phyloP scores from a whole-genome alignment of 1,284 basidiomycete genomes.

The Ceratobasidium papillatum region DNA sequence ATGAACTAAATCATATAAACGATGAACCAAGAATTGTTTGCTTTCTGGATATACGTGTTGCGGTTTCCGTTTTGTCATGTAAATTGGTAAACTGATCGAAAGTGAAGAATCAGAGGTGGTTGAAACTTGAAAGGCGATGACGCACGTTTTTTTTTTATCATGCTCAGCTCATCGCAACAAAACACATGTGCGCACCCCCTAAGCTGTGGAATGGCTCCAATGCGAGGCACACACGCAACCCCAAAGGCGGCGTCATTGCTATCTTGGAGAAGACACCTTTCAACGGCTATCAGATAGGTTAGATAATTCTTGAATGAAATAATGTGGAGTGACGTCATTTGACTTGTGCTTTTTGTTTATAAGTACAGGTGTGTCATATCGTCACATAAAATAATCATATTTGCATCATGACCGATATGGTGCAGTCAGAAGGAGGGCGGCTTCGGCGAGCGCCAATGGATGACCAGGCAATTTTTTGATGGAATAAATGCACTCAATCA shows the following conservation, averaged over 20 bases:
- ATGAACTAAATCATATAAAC: constrained; percentile 13
- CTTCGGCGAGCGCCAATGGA: too few species aligned
- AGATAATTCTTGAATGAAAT: not conserved
- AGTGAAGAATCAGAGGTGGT: not conserved
- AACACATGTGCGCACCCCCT: too few species aligned
- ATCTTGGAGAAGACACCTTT: not conserved
- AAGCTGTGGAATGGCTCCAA: not conserved
- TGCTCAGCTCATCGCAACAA: too few species aligned
- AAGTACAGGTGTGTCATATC: too few species aligned
- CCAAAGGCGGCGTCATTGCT: not conserved
- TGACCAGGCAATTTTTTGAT: too few species aligned
- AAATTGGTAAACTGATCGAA: not conserved
- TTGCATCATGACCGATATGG: not conserved
- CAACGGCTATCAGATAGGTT: not conserved
- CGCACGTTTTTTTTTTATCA: not conserved
- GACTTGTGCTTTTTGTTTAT: not conserved
- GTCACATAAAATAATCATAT: too few species aligned
- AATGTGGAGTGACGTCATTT: constrained; percentile 5
- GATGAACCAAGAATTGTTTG: too few species aligned
- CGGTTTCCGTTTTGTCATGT: not conserved
- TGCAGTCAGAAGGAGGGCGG: too few species aligned
- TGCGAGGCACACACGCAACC: too few species aligned
- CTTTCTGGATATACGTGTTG: not conserved
- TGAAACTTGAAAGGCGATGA: not conserved
- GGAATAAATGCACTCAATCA: too few species aligned